phyloP scores from a whole-genome alignment of 2,329 filamentous ascomycete species.

The Ascochyta koolunga region DNA sequence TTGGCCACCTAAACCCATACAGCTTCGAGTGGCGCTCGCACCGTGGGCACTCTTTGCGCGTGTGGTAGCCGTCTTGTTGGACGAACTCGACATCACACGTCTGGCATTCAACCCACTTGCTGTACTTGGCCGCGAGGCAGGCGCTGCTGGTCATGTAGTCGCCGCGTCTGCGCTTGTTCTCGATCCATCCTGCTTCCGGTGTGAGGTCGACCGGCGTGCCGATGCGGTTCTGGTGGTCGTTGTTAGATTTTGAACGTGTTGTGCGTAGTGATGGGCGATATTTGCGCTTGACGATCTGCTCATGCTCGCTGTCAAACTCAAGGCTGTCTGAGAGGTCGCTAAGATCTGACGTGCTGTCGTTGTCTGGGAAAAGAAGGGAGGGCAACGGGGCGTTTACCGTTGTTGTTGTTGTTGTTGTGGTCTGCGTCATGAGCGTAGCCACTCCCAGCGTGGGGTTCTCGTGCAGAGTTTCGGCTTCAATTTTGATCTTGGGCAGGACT shows the following conservation, averaged over 20 bases:
- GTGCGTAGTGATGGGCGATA: conserved; percentile 33
- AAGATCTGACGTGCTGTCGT: conserved; percentile 46
- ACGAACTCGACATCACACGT: conserved; percentile 84
- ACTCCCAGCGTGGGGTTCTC: conserved; percentile 36
- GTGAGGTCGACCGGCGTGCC: conserved; percentile 38
- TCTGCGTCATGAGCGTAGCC: conserved; percentile 37
- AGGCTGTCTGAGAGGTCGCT: conserved; percentile 48
- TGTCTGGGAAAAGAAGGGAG: conserved; percentile 33
- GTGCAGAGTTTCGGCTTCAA: conserved; percentile 29
- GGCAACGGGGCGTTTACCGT: conserved; percentile 39
- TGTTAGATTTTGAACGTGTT: conserved; percentile 46
- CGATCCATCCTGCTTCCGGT: conserved; percentile 31
- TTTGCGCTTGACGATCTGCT: conserved; percentile 47
- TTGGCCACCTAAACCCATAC: conserved; percentile 95
- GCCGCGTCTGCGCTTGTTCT: conserved; percentile 48
- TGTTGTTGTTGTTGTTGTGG: conserved; percentile 22
- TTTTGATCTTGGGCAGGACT: conserved; percentile 26
- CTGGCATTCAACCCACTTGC: conserved; percentile 86
- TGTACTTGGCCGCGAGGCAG: conserved; percentile 76
- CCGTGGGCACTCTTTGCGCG: conserved; percentile 82
- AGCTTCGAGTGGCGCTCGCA: conserved; percentile 96
- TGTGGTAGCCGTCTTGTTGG: conserved; percentile 84
- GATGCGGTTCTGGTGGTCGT: conserved; percentile 32
- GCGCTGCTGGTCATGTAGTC: conserved; percentile 79
- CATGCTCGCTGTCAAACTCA: conserved; percentile 47